Evolutionary conservation across 2,329 filamentous ascomycete species (phyloP), one percentile per base, ranked within the genome.

Genomic region (Pseudomassariella vexata): DNA sequence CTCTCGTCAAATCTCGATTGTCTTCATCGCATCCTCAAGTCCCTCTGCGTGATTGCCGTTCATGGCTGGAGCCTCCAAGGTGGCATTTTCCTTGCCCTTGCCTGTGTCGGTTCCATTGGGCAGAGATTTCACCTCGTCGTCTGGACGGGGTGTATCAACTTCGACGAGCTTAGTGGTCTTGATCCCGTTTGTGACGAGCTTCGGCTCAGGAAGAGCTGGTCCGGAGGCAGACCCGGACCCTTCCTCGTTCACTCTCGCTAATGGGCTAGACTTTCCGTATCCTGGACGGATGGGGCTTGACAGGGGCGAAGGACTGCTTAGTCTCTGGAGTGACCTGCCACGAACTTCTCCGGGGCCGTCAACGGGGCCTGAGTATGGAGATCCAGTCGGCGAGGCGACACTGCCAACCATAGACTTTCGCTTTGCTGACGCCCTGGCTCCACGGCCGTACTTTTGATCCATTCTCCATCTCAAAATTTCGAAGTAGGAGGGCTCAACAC

Each of bases 391-490:
- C 9, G 70, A 73, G 17, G 55, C 57, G 21, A 55, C 45, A 45
- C 55, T 53, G 3, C 18, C 32, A 22, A 65, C 62, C 45, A 62
- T 62, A 2, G 76, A 79, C 41, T 60, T 71, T 38, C 77, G 68
- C 56, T 73, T 73, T 32, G 59, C 60, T 24, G 58, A 60, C 56
- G 20, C 36, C 35, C 49, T 53, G 8, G 53, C 51, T 23, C 71
- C 66, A 38, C 92, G 73, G 28, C 90, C 90, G 56, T 92, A 84
- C 65, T 95, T 96, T 58, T 96, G 90, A 56, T 98, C 92, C 63
- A 84, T 81, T 54, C 92, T 81, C 88, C 92, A 96, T 46, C 92
- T 76, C 48, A 98, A 66, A 52, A 98, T 95, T 54, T 94, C 90
- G 53, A 98, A 80, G 59, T 96, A 98, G 17, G 82, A 73, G 14